Evolutionary conservation across 23 red algal genomes (phyloP), one percentile per base, ranked within the genome.

Genomic region (Gracilaria domingensis): DNA sequence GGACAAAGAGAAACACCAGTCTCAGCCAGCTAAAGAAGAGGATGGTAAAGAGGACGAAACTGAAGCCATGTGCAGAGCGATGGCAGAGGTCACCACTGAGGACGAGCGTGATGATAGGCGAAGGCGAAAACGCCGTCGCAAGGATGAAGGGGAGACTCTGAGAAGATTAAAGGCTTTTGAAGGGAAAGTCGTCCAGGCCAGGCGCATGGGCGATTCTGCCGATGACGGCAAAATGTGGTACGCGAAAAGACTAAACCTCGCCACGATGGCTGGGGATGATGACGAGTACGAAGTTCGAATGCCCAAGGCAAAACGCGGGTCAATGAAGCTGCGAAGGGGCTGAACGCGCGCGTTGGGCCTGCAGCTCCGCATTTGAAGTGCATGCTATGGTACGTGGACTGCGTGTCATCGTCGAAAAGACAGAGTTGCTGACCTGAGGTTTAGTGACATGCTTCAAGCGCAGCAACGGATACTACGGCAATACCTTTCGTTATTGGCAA

Each of bases 201-300:
- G 72, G 12, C 72, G 72, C 16, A 77, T 77, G 72, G 72, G 72
- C 72, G 72, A 77, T 34, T 17, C 72, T 40, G 72, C 72, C 20
- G 26, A 51, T 77, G 72, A 77, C 25, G 72, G 72, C 8, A 77
- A 77, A 77, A 77, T 77, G 72, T 77, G 72, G 72, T 77, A 77
- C 72, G 72, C 72, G 8, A 77, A 77, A 50, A n/a, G 72, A 50
- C 72, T 77, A 12, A 77, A 77, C 39, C 72, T 77, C 8, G 38
- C 72, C 2, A 51, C 72, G 5, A 51, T 77, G 40, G 21, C 72
- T 25, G 40, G 40, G 0, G 42, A 77, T 77, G 72, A 77, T 30
- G 72, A 77, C 35, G 72, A 77, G 39, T 77, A 77, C 39, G 72
- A 77, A 26, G 45, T 77, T 50, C 40, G 38, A 25, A 50, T 77